Evolutionary conservation across 139 green algal species (phyloP).

Genomic region (Mychonastes homosphaera): DNA sequence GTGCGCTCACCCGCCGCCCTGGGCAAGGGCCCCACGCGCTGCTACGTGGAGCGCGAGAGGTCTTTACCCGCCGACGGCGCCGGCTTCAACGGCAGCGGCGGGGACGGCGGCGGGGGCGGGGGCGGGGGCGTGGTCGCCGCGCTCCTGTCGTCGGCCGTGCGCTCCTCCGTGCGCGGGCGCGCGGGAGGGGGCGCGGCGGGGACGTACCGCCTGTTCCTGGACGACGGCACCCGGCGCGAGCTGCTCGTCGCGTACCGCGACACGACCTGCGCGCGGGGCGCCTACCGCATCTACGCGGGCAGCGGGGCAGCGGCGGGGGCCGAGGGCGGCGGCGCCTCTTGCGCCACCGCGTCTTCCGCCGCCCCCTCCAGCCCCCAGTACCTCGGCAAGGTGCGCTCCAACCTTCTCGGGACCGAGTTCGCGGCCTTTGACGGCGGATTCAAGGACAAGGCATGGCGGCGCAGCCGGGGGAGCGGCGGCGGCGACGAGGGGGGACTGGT

Average conservation of each 20-base stretch:
- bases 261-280: slow-evolving; percentile 64
- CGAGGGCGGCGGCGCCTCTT: slow-evolving; percentile 76
- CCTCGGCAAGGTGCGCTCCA: slow-evolving; percentile 75
- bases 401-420: slow-evolving; percentile 95
- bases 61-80: no score
- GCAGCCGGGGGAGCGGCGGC: neutral
- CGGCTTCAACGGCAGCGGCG: neutral
- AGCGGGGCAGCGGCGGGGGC: slow-evolving; percentile 39
- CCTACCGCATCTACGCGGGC: slow-evolving; percentile 84
- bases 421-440: slow-evolving; percentile 60
- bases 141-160: neutral
- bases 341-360: slow-evolving; percentile 54
- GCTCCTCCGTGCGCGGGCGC: neutral
- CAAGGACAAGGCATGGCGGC: slow-evolving; percentile 20
- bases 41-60: no score
- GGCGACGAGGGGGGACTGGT: neutral
- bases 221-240: slow-evolving; percentile 56
- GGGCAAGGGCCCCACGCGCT: neutral
- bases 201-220: slow-evolving; percentile 51
- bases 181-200: slow-evolving; percentile 4
- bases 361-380: slow-evolving; percentile 34
- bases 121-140: slow-evolving; percentile 1
- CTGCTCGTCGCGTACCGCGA: slow-evolving; percentile 75
- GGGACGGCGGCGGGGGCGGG: neutral
- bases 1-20: no score